Evolutionary conservation across 2,329 filamentous ascomycete species (phyloP), one percentile per base, ranked within the genome.

Genomic region (Pseudocercospora macadamiae): DNA sequence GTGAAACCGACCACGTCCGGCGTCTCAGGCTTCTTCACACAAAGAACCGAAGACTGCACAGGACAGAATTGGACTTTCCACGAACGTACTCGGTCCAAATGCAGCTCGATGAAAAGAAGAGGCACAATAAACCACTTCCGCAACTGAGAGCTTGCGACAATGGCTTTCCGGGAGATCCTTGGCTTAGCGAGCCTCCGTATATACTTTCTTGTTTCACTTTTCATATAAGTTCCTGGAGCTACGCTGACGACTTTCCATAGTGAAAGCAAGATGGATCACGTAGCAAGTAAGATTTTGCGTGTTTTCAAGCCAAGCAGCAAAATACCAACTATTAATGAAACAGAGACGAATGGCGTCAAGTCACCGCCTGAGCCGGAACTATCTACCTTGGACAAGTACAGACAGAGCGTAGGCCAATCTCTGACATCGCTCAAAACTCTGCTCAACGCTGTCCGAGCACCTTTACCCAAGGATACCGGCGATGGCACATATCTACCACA

Each of bases 401-500:
- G 63, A 18, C 44, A 64, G 25, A 63, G 61, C 25, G 59, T 70
- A 18, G 55, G 61, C 5, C 59, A 63, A n/a, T 69, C 70, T 9
- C 52, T 73, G 3, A 58, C 61, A 23, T 61, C 68, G 39, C 59
- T 73, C 25, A 65, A 61, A 30, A 67, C 64, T 26, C 62, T 74
- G 14, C 59, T 74, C 16, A 67, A 69, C 26, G 71, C 70, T 10
- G 64, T 72, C 51, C 66, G 66, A 60, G 69, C 70, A 34, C 68
- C 72, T 5, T 48, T 73, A 16, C 73, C 72, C 4, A 72, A 67
- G n/a, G 69, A 76, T 18, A 80, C 77, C 3, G 78, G 77, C 9
- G 75, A 81, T 70, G 79, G 79, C 18, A 74, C 76, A 2, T 68
- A 75, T 47, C 62, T 79, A 2, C 63, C 76, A 14, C 60, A 30